A percentile compares a stretch with the other conserved stretches of the same genome.
Evolutionary conservation across 441 rosid genomes (phyloP).

Genomic region (Bruguiera hainesii): DNA sequence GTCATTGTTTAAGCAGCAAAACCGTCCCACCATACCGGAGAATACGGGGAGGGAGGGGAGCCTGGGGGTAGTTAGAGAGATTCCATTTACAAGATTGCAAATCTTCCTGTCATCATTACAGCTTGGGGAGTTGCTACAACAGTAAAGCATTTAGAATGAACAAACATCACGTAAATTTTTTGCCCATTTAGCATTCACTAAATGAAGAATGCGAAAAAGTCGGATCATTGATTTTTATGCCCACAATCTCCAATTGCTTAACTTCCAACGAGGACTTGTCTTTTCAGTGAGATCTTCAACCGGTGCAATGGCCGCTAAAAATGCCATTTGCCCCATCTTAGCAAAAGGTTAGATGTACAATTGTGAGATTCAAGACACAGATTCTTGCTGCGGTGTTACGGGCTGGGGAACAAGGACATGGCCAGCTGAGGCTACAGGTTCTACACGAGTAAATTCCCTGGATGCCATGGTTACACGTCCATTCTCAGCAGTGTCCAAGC

Average conservation of each 20-base stretch:
- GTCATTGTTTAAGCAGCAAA: no score
- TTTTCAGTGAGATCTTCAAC: constrained; percentile 5
- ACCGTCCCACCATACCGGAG: no score
- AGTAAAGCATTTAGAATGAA: no score
- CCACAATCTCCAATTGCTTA: not conserved
- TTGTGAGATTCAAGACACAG: not conserved
- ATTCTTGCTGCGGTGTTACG: constrained; percentile 18
- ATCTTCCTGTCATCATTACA: no score
- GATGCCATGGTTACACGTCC: constrained; percentile 24
- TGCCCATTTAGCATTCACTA: no score
- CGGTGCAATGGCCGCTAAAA: not conserved
- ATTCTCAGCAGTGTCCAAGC: constrained; percentile 40
- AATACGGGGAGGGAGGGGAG: no score
- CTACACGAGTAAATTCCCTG: constrained; percentile 17
- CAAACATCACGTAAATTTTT: no score
- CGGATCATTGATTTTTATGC: not conserved
- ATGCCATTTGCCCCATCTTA: constrained; percentile 7
- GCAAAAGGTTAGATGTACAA: constrained; percentile 28
- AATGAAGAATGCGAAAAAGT: no score
- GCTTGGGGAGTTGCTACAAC: no score
- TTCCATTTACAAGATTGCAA: no score
- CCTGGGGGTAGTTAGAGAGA: no score
- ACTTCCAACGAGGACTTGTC: not conserved
- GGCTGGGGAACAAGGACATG: constrained; percentile 10
- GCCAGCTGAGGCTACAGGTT: constrained; percentile 16